Base-by-base conservation (phyloP, 192 early-diverging fungal species). In the Paraglomus occultum region DNA sequence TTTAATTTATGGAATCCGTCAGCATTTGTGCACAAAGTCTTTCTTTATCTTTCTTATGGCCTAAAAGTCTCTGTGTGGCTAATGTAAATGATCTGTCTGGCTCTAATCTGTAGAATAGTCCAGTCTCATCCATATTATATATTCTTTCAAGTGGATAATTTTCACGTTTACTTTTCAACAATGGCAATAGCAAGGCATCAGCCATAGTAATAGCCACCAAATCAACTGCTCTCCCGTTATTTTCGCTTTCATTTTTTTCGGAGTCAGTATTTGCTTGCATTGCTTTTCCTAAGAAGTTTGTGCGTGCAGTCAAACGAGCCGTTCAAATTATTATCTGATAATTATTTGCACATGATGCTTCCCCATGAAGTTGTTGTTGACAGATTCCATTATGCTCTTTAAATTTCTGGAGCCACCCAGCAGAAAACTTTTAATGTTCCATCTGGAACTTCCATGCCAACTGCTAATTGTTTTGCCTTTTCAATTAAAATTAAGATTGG, bases 321-420 rank as follows among this genome's bases (percentile, higher is more conserved):
- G n/a, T n/a, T n/a, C n/a, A n/a, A n/a, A n/a, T n/a, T n/a, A n/a
- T n/a, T n/a, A n/a, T n/a, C n/a, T n/a, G n/a, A n/a, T n/a, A n/a
- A 43, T 58, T 5, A 43, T 70, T 20, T 18, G n/a, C 11, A 0
- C 17, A 71, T 59, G 22, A 4, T 45, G 58, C 57, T 71, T 71
- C 31, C 15, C 69, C 57, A 8, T 71, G 45, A 23, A 61, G 45
- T 61, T 71, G 58, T 59, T 49, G 8, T 62, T 61, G 45, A 22
- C 60, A 64, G 5, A 80, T 54, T 8, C 74, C 71, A 64, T 80
- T 73, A 31, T 65, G 47, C 44, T 73, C 23, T 57, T 80, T 80
- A 58, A 80, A 80, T 51, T 77, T 80, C 55, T 70, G 58, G 42
- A 80, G 63, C 73, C 75, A 80, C 2, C 79, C 73, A 54, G 63